Evolutionary conservation across 2,329 filamentous ascomycete species (phyloP), one percentile per base, ranked within the genome.

Genomic region (Fusarium domesticum): DNA sequence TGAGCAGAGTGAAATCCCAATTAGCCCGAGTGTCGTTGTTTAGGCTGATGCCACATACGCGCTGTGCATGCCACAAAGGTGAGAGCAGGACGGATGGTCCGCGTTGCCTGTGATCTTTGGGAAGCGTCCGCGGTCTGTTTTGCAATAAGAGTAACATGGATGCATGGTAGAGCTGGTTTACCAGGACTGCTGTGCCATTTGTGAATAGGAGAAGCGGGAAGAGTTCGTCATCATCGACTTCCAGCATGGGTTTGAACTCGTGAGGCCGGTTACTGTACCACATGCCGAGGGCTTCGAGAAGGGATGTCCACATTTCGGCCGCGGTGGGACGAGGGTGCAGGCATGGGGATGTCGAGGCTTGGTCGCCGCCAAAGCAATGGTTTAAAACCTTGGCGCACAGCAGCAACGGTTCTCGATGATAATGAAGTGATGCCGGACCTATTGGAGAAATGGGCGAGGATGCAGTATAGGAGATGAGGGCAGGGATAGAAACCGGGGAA

Each of bases 131-230:
- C 15, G 77, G 77, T 46, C 72, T 73, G 52, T 73, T 69, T 43
- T 73, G 73, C 15, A 81, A 66, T 43, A 81, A 60, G 0, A 79
- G 57, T 6, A 79, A 57, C 65, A 76, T 76, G 2, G 76, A 74
- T 1, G 76, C 76, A 50, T 81, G 78, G 53, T 78, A 80, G 3
- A 80, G 63, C 51, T 80, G 76, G 47, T 79, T 81, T 3, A 74
- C 76, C 0, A 78, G 57, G 15, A 78, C 58, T 0, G 70, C 61
- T 11, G 66, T 65, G 17, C 60, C 64, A 50, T 60, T 69, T 39
- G 65, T 68, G 44, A 68, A 70, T 15, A 70, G 59, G n/a, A 70
- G 39, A 1, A 61, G 47, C 2, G 67, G 67, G 37, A 69, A 69
- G 0, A 64, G 53, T 16, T 62, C 58, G 33, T 54, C 52, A 11